Evolutionary conservation across 225 moss, liverwort and hornwort species (phyloP), one percentile per base, ranked within the genome.

Genomic region (Antitrichia curtipendula): DNA sequence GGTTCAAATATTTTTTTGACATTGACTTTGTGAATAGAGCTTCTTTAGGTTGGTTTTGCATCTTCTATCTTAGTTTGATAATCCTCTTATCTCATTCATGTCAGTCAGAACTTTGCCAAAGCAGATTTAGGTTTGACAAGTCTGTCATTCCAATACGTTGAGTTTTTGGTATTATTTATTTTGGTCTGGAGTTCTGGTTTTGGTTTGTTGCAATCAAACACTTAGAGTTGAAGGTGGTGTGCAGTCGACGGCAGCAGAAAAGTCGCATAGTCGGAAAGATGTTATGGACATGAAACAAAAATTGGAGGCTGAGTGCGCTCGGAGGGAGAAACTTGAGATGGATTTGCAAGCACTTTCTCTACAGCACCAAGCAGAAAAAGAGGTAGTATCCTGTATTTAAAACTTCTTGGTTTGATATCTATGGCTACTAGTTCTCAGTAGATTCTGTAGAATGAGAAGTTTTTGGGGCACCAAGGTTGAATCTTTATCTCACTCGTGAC

Each of bases 241-340:
- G 75, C 78, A 96, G 96, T 89, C 93, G 84, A 95, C 91, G 74
- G 96, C 92, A 90, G 93, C 91, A 84, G 94, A 97, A 86, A 95
- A 94, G 80, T 85, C 45, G 84, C 91, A 88, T 87, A 81, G 88
- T 82, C 92, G 85, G 58, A 92, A 91, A 90, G 94, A 95, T 68
- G 94, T 92, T 45, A 83, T 91, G 59, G 96, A 93, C 29, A 89
- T 95, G 89, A 90, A 93, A 80, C 94, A 93, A 86, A 94, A 94
- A 87, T 23, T 96, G 92, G 95, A 97, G 70, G 90, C 89, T 62
- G 96, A 96, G 87, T 87, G 79, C 47, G 90, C 84, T 71, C 93
- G 89, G 50, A 92, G 95, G 89, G 96, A 96, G 90, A 93, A 91
- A 85, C 89, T 97, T 90, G 96, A 97, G 91, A 93, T 94, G 88